A percentile compares a stretch with the other conserved stretches of the same genome.
Evolutionary conservation across 176 grass and related monocot species (phyloP).

Genomic region (Aegilops sharonensis): DNA sequence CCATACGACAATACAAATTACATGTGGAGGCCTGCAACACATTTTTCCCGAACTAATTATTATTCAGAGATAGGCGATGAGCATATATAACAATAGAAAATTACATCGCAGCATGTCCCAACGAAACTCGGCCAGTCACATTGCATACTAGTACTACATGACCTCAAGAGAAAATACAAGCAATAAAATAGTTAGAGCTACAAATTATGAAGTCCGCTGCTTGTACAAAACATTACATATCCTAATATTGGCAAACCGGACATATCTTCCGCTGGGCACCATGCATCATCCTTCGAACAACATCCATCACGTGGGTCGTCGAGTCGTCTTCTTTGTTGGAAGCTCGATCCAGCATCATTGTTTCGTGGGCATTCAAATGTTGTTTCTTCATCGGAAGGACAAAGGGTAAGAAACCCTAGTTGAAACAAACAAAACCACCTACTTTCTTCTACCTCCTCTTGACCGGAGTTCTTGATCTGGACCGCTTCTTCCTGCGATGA

Average conservation of each 20-base stretch:
- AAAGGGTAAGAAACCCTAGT: not conserved
- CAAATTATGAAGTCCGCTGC: not conserved
- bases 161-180: no score
- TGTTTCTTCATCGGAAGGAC: not conserved
- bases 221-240: not conserved
- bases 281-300: not conserved
- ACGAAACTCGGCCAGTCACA: not conserved
- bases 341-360: not conserved
- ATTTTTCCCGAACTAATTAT: no score
- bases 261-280: not conserved
- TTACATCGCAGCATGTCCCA: not conserved
- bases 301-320: not conserved
- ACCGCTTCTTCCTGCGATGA: constrained; percentile 44
- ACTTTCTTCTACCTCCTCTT: constrained; percentile 43
- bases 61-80: no score
- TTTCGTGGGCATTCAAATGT: not conserved
- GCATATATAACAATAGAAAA: not conserved
- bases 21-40: no score
- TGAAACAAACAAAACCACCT: not conserved
- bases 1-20: no score
- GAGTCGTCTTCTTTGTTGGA: not conserved
- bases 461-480: constrained; percentile 56
- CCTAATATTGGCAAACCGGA: not conserved
- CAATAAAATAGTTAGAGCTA: not conserved
- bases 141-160: no score